phyloP scores from a whole-genome alignment of 345 rosid genomes.

The Schrenkiella parvula region DNA sequence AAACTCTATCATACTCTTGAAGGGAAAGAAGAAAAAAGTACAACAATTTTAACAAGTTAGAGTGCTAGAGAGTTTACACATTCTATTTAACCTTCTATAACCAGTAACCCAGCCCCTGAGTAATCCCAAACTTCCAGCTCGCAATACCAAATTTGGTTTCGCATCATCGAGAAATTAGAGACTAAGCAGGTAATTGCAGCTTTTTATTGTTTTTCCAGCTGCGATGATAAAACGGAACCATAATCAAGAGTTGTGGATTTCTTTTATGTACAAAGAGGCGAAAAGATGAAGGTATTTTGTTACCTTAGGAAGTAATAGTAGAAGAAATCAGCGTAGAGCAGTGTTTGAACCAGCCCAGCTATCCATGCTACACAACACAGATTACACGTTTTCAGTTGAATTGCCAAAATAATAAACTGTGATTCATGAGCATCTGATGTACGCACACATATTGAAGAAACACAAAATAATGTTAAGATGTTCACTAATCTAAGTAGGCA shows the following conservation, averaged over 20 bases:
- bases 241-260: not conserved
- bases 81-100: constrained; percentile 1
- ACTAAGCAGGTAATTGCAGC: constrained; percentile 79
- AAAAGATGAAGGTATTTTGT: not conserved
- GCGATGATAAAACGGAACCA: constrained; percentile 20
- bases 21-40: not conserved
- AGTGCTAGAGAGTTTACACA: not conserved
- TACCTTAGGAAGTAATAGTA: constrained; percentile 75
- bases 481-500: not conserved
- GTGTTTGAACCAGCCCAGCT: constrained; percentile 64
- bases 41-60: constrained; percentile 13
- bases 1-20: too few species aligned
- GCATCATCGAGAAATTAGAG: not conserved
- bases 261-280: not conserved
- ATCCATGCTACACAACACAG: constrained; percentile 62
- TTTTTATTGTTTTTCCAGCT: constrained; percentile 88
- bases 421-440: not conserved
- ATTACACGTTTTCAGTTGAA: not conserved
- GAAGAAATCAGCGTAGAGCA: constrained; percentile 76
- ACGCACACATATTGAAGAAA: not conserved
- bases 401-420: not conserved
- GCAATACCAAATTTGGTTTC: not conserved
- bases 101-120: not conserved
- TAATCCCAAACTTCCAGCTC: not conserved
- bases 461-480: not conserved